Conservation (phyloP, 2,329 filamentous ascomycete species). For the Elsinoe necatrix region DNA sequence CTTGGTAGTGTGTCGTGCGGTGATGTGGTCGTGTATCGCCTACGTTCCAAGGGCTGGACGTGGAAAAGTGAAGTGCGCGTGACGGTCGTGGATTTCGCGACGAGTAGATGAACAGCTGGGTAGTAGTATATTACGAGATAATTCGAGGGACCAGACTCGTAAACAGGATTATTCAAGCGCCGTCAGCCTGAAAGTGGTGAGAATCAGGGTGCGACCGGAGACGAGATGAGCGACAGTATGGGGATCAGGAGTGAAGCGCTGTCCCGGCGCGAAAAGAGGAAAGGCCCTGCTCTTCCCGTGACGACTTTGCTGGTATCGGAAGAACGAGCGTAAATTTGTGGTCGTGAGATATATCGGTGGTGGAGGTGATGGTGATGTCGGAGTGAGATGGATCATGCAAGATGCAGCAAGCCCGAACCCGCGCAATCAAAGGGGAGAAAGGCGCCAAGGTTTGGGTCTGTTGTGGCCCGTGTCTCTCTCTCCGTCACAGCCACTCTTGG, state of each 20-base stretch:
- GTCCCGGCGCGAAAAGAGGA: slow-evolving; percentile 4
- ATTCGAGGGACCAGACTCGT: neutral
- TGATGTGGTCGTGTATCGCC: neutral
- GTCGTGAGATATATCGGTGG: neutral
- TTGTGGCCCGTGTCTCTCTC: neutral
- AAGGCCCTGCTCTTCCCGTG: slow-evolving; percentile 6
- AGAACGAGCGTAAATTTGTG: slow-evolving; percentile 8
- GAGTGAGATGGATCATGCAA: neutral
- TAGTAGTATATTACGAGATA: slow-evolving; percentile 10
- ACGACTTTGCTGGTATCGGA: neutral
- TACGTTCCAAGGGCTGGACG: neutral
- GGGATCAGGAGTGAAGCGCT: neutral
- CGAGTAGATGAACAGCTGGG: neutral
- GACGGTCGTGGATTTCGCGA: neutral
- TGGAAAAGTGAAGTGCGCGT: neutral
- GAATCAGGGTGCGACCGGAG: slow-evolving; percentile 2
- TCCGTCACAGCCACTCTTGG: neutral
- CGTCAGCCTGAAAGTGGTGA: neutral
- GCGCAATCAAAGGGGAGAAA: neutral
- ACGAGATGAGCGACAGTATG: neutral
- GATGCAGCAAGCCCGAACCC: neutral
- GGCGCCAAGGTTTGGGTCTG: neutral
- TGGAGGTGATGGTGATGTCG: neutral
- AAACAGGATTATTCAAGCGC: neutral
- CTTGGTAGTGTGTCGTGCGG: too few relatives aligned